phyloP scores from a whole-genome alignment of 768 basidiomycete genomes.

The Suillus plorans region DNA sequence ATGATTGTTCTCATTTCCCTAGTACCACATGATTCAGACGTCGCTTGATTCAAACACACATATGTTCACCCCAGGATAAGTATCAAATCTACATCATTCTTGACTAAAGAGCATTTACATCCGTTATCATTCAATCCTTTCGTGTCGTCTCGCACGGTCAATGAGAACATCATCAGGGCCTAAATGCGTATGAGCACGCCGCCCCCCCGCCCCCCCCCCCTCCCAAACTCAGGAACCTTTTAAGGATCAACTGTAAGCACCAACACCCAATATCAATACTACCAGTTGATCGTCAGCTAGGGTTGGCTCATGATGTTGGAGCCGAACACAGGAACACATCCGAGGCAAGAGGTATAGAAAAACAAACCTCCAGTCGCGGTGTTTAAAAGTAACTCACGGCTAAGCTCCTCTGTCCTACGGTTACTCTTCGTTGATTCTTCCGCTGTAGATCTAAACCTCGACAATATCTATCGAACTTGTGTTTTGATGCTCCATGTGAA shows the following conservation, averaged over 20 bases:
- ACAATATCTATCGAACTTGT: background rate
- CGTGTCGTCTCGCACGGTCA: constrained; percentile 58
- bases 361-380: background rate
- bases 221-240: constrained; percentile 46
- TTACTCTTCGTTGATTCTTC: background rate
- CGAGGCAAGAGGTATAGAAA: background rate
- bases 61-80: background rate
- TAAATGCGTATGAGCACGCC: constrained; percentile 86
- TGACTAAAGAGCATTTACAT: background rate
- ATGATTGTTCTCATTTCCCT: background rate
- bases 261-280: background rate
- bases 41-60: background rate
- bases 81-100: background rate
- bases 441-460: background rate
- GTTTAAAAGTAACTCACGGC: background rate
- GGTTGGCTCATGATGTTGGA: background rate
- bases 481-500: background rate
- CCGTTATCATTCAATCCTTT: constrained; percentile 46
- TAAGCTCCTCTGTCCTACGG: background rate
- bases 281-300: background rate
- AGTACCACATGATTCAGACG: background rate
- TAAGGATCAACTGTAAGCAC: background rate
- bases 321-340: background rate
- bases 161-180: constrained; percentile 51
- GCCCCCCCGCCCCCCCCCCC: constrained; percentile 46